These are phyloP conservation scores for Yamagishiella unicocca DNA, from an alignment of 139 green algal genomes.

Conservation along the genomic window DNA sequence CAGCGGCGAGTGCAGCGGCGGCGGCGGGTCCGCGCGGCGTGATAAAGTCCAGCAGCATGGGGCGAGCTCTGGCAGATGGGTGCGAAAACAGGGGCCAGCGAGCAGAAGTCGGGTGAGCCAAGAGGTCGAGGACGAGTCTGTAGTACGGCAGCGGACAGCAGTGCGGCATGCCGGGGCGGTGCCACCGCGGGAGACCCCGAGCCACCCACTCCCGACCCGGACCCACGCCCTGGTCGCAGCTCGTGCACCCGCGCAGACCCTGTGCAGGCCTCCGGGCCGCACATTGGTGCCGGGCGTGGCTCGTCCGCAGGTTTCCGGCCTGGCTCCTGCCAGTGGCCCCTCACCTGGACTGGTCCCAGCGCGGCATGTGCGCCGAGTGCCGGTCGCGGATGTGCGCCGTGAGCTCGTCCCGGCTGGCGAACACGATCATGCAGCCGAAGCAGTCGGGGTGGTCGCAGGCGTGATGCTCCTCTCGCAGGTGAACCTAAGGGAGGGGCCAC, in stretches of 20 bases:
- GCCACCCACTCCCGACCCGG: too few relatives aligned
- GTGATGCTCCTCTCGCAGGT: slow-evolving; percentile 62
- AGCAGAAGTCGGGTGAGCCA: not conserved
- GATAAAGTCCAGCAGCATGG: slow-evolving; percentile 64
- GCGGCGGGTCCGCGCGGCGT: not conserved
- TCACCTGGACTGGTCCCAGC: slow-evolving; percentile 62
- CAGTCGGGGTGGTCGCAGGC: slow-evolving; percentile 77
- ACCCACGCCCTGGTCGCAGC: too few relatives aligned
- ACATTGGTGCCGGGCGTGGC: too few relatives aligned
- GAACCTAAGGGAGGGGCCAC: slow-evolving; percentile 23
- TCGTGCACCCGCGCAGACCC: too few relatives aligned
- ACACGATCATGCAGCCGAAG: slow-evolving; percentile 73
- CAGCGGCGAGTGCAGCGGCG: not conserved
- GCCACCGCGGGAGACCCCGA: too few relatives aligned
- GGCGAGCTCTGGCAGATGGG: slow-evolving; percentile 48
- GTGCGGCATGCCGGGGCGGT: too few relatives aligned
- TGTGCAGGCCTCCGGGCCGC: too few relatives aligned
- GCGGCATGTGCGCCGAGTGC: slow-evolving; percentile 66
- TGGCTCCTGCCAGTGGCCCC: too few relatives aligned
- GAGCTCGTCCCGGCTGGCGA: slow-evolving; percentile 77
- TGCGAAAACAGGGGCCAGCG: too few relatives aligned
- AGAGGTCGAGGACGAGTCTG: not conserved
- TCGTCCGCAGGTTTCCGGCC: too few relatives aligned
- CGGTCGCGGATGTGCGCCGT: slow-evolving; percentile 34
- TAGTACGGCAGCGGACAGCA: too few relatives aligned